Percentiles rank a stretch among this genome's conserved stretches.
Conservation (phyloP, 805 yeast species). For the Aciculoconidium aculeatum region DNA sequence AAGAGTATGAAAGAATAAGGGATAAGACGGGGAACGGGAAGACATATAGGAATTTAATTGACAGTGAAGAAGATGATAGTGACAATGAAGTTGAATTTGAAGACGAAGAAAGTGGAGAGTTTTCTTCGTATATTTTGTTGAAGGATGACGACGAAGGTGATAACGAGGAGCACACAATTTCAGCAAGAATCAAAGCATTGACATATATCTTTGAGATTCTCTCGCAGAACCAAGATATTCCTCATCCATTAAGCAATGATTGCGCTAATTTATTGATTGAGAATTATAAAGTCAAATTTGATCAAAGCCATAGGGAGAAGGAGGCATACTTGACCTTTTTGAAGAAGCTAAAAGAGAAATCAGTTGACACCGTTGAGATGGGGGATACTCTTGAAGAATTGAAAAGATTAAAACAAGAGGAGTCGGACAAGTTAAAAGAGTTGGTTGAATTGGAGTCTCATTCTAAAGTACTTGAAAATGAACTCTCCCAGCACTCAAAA, state of each 20-base stretch:
- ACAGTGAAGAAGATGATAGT: conserved; percentile 19
- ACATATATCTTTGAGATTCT: conserved; percentile 66
- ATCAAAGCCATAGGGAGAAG: conserved; percentile 68
- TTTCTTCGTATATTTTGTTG: conserved; percentile 11
- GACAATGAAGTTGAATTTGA: conserved; percentile 16
- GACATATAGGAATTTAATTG: conserved; percentile 23
- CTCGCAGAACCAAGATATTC: conserved; percentile 65
- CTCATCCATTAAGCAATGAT: conserved; percentile 80
- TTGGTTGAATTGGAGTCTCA: conserved; percentile 36
- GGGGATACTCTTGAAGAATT: too few relatives aligned
- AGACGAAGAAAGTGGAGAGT: conserved; percentile 7
- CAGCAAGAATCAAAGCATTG: conserved; percentile 47
- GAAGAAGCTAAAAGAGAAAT: conserved; percentile 50
- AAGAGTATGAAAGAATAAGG: too few relatives aligned
- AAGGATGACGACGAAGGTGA: conserved; percentile 4
- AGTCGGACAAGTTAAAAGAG: conserved; percentile 27
- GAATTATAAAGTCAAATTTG: conserved; percentile 63
- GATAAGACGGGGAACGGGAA: conserved; percentile 12
- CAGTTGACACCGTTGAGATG: conserved; percentile 16
- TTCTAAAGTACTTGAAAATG: conserved; percentile 40
- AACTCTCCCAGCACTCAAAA: conserved; percentile 39
- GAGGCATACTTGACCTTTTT: conserved; percentile 72
- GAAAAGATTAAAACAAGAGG: conserved; percentile 34
- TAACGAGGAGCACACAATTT: conserved; percentile 25
- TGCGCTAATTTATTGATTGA: conserved; percentile 67